Base-by-base conservation (phyloP, 1,284 basidiomycete species). In the Golubevia sp. region DNA sequence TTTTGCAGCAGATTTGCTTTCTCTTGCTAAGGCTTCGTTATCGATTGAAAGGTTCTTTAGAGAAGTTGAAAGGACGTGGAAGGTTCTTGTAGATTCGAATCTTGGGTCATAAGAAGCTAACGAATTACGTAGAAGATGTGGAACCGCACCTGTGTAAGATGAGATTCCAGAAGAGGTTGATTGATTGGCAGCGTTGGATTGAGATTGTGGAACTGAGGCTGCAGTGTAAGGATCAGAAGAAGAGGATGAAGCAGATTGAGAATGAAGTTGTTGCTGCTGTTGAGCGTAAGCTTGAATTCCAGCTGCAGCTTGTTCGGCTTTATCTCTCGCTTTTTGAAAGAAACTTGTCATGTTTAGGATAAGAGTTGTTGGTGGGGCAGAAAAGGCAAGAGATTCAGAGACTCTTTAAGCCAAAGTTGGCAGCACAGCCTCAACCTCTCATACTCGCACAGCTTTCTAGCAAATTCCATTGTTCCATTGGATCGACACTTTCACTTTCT, bases 11-110 rank as follows among this genome's bases (percentile, higher is more conserved):
- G 63, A 20, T 57, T 74, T 74, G 2, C 68, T 67, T 59, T 79
- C 72, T 5, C 74, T 65, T 25, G 64, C 62, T 6, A 67, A 61
- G 2, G 75, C 76, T 24, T 73, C 66, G 50, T 77, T 68, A 48
- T 79, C 76, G 56, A 79, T 77, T 61, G 61, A 64, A 67, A 77
- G 59, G 50, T 64, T 61, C 53, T 79, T 77, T 64, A 79, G 55
- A 18, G 73, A 66, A 48, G 65, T 67, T 50, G 67, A 73, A 30
- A 77, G 66, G 26, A 77, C 58, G 48, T 77, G 73, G 48, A 71
- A 66, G 34, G 68, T 63, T 34, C 76, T 70, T 21, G 70, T 74
- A 13, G 71, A 68, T 38, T 79, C 71, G 68, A 71, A 74, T 51
- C 76, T 69, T 23, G 76, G 76, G 44, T 79, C 74, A 57, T 73